A percentile compares a stretch with the other conserved stretches of the same genome.
Conservation (phyloP, 176 grass and related monocot species). For the Cenchrus americanus region DNA sequence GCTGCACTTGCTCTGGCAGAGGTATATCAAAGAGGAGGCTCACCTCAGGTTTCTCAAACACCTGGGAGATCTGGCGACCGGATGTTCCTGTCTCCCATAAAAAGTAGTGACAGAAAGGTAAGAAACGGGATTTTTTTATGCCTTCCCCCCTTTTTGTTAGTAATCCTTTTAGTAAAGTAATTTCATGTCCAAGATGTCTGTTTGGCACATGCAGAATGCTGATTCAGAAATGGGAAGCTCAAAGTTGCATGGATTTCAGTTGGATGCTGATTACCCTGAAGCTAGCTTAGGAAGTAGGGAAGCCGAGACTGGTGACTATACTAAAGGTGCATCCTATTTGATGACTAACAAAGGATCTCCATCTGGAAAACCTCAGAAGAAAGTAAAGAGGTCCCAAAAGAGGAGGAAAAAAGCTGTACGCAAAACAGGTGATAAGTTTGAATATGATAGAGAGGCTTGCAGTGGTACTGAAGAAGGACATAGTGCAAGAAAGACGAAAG, state of each 20-base stretch:
- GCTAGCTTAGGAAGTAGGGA: slow-evolving; percentile 87
- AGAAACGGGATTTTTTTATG: slow-evolving; percentile 37
- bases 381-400: slow-evolving; percentile 62
- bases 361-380: slow-evolving; percentile 60
- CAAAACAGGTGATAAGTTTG: slow-evolving; percentile 49
- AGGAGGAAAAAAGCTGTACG: slow-evolving; percentile 55
- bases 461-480: slow-evolving; percentile 94
- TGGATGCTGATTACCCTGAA: slow-evolving; percentile 75
- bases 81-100: slow-evolving; percentile 63
- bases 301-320: slow-evolving; percentile 77
- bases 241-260: slow-evolving; percentile 70
- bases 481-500: slow-evolving; percentile 64
- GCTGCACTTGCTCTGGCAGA: slow-evolving; percentile 90
- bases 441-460: slow-evolving; percentile 95
- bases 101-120: slow-evolving; percentile 76
- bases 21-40: slow-evolving; percentile 84
- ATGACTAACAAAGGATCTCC: slow-evolving; percentile 54
- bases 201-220: slow-evolving; percentile 59
- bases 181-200: slow-evolving; percentile 30
- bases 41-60: slow-evolving; percentile 79
- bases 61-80: slow-evolving; percentile 62
- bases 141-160: slow-evolving; percentile 22
- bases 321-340: slow-evolving; percentile 54
- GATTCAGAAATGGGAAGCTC: slow-evolving; percentile 87
- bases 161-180: slow-evolving; percentile 35